phyloP scores from a whole-genome alignment of 768 basidiomycete species.

The Russula virescens region DNA sequence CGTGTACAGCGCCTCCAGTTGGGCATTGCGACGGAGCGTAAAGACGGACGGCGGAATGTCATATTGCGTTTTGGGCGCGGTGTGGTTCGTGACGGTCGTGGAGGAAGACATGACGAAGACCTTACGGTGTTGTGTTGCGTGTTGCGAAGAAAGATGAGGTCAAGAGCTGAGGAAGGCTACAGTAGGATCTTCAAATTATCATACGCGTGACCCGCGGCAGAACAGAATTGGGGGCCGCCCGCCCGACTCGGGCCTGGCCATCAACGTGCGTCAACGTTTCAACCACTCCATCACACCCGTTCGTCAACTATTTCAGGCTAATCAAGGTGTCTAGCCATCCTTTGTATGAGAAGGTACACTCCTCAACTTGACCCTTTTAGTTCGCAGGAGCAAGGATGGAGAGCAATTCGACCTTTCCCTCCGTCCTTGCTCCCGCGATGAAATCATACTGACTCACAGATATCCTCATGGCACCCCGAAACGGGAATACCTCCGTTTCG shows the following conservation, averaged over 20 bases:
- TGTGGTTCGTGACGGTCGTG: neutral
- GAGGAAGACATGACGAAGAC: constrained; percentile 13
- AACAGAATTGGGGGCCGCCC: too few relatives aligned
- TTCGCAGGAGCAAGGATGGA: neutral
- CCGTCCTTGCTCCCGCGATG: neutral
- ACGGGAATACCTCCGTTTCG: neutral
- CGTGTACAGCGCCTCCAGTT: constrained; percentile 92
- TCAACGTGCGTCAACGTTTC: too few relatives aligned
- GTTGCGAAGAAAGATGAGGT: too few relatives aligned
- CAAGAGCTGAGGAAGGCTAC: too few relatives aligned
- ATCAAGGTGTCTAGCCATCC: too few relatives aligned
- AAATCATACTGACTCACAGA: too few relatives aligned
- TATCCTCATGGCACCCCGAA: neutral
- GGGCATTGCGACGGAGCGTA: constrained; percentile 83
- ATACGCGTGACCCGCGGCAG: neutral
- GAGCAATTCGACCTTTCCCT: constrained; percentile 1
- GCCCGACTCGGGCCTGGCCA: neutral
- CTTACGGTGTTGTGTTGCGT: neutral
- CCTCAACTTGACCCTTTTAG: neutral
- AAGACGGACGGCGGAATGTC: constrained; percentile 73
- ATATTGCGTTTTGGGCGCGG: neutral
- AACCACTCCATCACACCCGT: too few relatives aligned
- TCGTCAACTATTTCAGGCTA: too few relatives aligned
- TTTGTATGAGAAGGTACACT: too few relatives aligned
- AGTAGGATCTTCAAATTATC: neutral